Evolutionary conservation across 768 basidiomycete species (phyloP), one percentile per base, ranked within the genome.

Genomic region (Amanita rubescens): DNA sequence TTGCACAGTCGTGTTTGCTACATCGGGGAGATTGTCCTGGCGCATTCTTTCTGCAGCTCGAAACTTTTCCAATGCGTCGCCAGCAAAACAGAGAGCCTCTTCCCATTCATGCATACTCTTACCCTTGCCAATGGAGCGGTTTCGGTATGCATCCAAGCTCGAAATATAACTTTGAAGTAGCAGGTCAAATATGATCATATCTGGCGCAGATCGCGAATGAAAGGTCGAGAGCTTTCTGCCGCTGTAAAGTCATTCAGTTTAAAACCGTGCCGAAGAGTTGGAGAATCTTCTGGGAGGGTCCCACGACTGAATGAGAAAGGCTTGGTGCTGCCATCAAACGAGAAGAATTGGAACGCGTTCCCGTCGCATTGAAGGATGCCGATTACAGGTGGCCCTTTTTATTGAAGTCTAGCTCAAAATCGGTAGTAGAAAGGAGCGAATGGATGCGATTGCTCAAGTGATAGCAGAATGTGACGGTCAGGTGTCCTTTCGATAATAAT

Each of bases 101-200:
- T n/a, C n/a, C n/a, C n/a, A n/a, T n/a, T n/a, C n/a, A n/a, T n/a
- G n/a, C n/a, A n/a, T n/a, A n/a, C n/a, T n/a, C n/a, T n/a, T n/a
- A n/a, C n/a, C n/a, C n/a, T n/a, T n/a, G n/a, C n/a, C n/a, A n/a
- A n/a, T n/a, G n/a, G n/a, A n/a, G n/a, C n/a, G n/a, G n/a, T n/a
- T n/a, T n/a, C n/a, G n/a, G n/a, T n/a, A n/a, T n/a, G n/a, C n/a
- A n/a, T n/a, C n/a, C n/a, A n/a, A n/a, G n/a, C n/a, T n/a, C n/a
- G n/a, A n/a, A n/a, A n/a, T n/a, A n/a, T n/a, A n/a, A n/a, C n/a
- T n/a, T n/a, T n/a, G n/a, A n/a, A n/a, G n/a, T n/a, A 59, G 44
- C 41, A 60, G 34, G 55, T 60, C 51, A 37, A 60, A 60, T 45
- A 60, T 50, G 33, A 51, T 52, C 49, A 58, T 55, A 60, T 60